Conservation (phyloP, 1,284 basidiomycete species). For the Ustilago cynodontis region DNA sequence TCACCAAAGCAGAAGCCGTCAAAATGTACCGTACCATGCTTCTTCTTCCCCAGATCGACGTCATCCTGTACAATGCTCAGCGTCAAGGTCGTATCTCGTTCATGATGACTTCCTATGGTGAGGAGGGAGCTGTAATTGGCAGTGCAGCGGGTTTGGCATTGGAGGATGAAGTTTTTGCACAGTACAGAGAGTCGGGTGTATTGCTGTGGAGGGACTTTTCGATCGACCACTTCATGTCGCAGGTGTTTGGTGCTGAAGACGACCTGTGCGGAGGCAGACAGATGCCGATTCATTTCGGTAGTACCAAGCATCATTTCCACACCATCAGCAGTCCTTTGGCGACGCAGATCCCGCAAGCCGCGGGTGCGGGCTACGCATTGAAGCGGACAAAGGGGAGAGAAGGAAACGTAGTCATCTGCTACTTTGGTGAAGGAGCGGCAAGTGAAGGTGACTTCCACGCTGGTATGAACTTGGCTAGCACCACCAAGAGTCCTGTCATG, state of each 20-base stretch:
- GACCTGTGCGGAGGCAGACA: slow-evolving; percentile 59
- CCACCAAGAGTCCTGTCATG: slow-evolving; percentile 60
- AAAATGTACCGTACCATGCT: slow-evolving; percentile 61
- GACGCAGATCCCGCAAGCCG: slow-evolving; percentile 95
- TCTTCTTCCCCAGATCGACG: slow-evolving; percentile 85
- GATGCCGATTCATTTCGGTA: slow-evolving; percentile 80
- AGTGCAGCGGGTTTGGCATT: slow-evolving; percentile 84
- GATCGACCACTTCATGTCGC: slow-evolving; percentile 56
- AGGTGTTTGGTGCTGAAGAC: slow-evolving; percentile 62
- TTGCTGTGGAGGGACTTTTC: slow-evolving; percentile 86
- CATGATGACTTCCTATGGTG: slow-evolving; percentile 82
- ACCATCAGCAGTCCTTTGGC: slow-evolving; percentile 94
- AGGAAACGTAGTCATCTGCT: slow-evolving; percentile 81
- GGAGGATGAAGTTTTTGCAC: slow-evolving; percentile 79
- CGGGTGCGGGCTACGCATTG: slow-evolving; percentile 89
- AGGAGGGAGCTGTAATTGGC: slow-evolving; percentile 91
- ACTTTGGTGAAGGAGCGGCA: slow-evolving; percentile 81
- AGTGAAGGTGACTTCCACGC: slow-evolving; percentile 75
- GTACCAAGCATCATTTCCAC: slow-evolving; percentile 85
- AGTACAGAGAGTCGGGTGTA: slow-evolving; percentile 81
- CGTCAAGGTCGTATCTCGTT: slow-evolving; percentile 94
- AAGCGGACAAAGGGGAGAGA: slow-evolving; percentile 80
- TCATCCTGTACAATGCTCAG: slow-evolving; percentile 89
- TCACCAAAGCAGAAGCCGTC: slow-evolving; percentile 54
- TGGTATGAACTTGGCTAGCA: slow-evolving; percentile 71